Percentiles rank a stretch among this genome's conserved stretches.
Evolutionary conservation across 1,284 basidiomycete species (phyloP).

Genomic region (Xerocomus tenax): DNA sequence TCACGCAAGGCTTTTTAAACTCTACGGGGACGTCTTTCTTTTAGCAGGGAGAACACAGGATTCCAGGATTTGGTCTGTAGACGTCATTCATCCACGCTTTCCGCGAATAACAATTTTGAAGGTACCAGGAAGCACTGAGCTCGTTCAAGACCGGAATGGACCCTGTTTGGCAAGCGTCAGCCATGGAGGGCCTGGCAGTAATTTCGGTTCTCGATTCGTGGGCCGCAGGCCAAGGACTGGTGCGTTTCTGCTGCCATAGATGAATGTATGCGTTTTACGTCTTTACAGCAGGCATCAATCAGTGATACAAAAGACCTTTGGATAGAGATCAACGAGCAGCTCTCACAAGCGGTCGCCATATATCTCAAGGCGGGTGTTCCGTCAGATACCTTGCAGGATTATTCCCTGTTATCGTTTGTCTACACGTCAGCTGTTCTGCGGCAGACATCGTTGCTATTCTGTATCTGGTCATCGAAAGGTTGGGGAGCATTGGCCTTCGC

Average conservation of each 20-base stretch:
- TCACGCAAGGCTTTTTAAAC: conserved; percentile 74
- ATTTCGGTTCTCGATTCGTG: conserved; percentile 75
- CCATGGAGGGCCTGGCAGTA: conserved; percentile 75
- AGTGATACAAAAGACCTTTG: conserved; percentile 52
- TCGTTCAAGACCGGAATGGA: conserved; percentile 68
- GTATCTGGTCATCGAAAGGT: conserved; percentile 79
- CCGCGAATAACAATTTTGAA: conserved; percentile 31
- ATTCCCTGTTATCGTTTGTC: conserved; percentile 55
- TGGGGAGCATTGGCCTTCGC: conserved; percentile 77
- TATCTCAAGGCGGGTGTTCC: conserved; percentile 52
- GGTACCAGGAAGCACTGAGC: conserved; percentile 77
- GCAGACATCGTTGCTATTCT: conserved; percentile 60
- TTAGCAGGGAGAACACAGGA: conserved; percentile 75
- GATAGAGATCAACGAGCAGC: conserved; percentile 60
- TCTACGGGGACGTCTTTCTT: conserved; percentile 82
- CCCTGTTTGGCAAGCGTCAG: conserved; percentile 77
- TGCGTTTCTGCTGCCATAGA: conserved; percentile 30
- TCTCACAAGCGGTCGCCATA: conserved; percentile 53
- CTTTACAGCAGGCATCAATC: conserved; percentile 42
- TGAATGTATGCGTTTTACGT: conserved; percentile 18
- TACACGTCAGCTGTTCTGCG: conserved; percentile 61
- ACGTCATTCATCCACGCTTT: conserved; percentile 12
- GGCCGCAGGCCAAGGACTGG: conserved; percentile 66
- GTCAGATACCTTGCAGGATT: conserved; percentile 49
- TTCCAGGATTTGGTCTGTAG: conserved; percentile 64